These are phyloP conservation scores for Pyricularia grisea DNA, from an alignment of 2,329 filamentous ascomycete genomes.

Conservation along the genomic window DNA sequence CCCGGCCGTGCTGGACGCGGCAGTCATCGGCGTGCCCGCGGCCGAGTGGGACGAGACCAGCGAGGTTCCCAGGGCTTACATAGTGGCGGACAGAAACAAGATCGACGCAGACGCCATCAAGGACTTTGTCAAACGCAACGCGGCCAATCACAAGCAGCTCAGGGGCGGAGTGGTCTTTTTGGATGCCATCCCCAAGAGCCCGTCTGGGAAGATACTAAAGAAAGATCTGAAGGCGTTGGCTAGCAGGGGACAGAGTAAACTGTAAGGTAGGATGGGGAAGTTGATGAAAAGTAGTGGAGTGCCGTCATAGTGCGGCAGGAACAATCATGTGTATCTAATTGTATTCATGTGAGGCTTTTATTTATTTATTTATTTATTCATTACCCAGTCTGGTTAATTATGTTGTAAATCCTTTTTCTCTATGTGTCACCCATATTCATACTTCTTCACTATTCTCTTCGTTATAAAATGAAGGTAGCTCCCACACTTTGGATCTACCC, in stretches of 20 bases:
- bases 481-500: not conserved
- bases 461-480: not conserved
- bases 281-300: not conserved
- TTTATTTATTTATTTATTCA: too few species aligned
- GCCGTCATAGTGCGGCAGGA: not conserved
- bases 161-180: slow-evolving; percentile 31
- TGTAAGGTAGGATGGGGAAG: not conserved
- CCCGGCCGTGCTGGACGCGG: not conserved
- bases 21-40: not conserved
- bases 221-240: slow-evolving; percentile 39
- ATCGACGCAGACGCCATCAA: slow-evolving; percentile 6
- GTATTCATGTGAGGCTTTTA: not conserved
- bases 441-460: not conserved
- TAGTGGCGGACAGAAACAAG: slow-evolving; percentile 5
- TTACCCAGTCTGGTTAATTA: too few species aligned
- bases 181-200: slow-evolving; percentile 49
- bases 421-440: not conserved
- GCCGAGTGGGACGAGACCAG: slow-evolving; percentile 42
- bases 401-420: not conserved
- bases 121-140: slow-evolving; percentile 8
- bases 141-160: slow-evolving; percentile 14
- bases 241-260: slow-evolving; percentile 13
- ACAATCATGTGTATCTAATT: not conserved
- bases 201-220: slow-evolving; percentile 52
- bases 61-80: slow-evolving; percentile 14